Base-by-base conservation (phyloP, 2,329 filamentous ascomycete genomes). In the Paramyrothecium sp. region DNA sequence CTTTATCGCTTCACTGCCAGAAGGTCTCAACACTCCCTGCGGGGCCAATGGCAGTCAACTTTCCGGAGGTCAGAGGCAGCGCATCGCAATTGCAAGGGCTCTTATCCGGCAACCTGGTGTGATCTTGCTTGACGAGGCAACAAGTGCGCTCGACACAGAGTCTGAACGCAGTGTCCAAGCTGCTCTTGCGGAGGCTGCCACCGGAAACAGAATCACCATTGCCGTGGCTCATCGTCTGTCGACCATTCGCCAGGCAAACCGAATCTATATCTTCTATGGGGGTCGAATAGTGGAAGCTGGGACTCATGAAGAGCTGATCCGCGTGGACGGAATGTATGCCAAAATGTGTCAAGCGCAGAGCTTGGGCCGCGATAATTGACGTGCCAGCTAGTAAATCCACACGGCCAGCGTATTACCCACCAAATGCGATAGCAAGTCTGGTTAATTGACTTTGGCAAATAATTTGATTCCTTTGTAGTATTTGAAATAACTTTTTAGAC, bases 71-170 rank as follows among this genome's bases (percentile, higher is more conserved):
- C 87, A 90, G 65, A 75, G 86, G n/a, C 87, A 90, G 67, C 81
- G 85, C 11, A 78, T 89, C 26, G 85, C 87, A 1, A 89, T 90
- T 58, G 87, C 88, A 1, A 79, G 88, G 16, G 84, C 84, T 17
- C 84, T 90, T 51, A 76, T 89, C 53, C 82, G 85, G 23, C 75
- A 85, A 51, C 87, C 88, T 0, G 73, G 75, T 2, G 81, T 90
- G 11, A 73, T 90, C 2, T 80, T 90, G 8, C 74, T 90, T 1
- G 88, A 90, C 60, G 88, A 90, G 69, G 88, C 88, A 2, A 90
- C 88, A 0, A 71, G 67, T n/a, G 72, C 73, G 2, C 73, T 89
- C 0, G 86, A 89, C 57, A 84, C 84, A 1, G 78, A 85, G 58
- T 83, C 80, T 1, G 87, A 89, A 66, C 78, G 78, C 52, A 70